Percentiles rank a stretch among this genome's conserved stretches.
These are phyloP conservation scores for Quercus ilex DNA, from an alignment of 306 rosid genomes.

Conservation along the genomic window DNA sequence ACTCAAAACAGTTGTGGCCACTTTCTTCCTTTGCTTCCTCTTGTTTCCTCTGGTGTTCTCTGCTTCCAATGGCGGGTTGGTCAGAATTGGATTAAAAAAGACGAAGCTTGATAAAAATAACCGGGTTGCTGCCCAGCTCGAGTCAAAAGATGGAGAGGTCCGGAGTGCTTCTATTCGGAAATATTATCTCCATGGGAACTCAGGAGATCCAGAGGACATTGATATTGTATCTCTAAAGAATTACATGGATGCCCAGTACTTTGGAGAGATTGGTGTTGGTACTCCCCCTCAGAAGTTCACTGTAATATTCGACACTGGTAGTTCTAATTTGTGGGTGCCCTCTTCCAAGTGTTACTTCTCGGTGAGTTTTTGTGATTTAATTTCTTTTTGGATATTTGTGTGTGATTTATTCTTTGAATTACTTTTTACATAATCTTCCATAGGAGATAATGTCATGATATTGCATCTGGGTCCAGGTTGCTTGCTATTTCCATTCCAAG, in stretches of 20 bases:
- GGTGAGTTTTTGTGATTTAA: conserved; percentile 36
- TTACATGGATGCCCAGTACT: conserved; percentile 89
- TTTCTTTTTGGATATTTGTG: background rate
- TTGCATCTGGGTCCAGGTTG: conserved; percentile 34
- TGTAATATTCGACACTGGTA: conserved; percentile 85
- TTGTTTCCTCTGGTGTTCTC: conserved; percentile 43
- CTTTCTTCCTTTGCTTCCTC: conserved; percentile 38
- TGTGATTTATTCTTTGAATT: background rate
- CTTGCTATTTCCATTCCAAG: conserved; percentile 54
- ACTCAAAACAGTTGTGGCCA: conserved; percentile 9
- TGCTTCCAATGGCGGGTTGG: conserved; percentile 41
- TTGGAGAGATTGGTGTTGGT: conserved; percentile 86
- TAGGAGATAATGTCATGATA: background rate
- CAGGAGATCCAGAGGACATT: conserved; percentile 34
- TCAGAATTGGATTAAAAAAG: conserved; percentile 52
- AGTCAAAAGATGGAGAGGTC: conserved; percentile 38
- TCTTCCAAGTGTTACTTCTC: conserved; percentile 77
- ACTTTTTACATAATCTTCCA: background rate
- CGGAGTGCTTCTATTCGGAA: conserved; percentile 18
- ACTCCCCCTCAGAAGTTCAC: conserved; percentile 78
- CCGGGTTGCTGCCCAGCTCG: conserved; percentile 44
- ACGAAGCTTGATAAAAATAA: conserved; percentile 41
- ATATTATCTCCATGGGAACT: conserved; percentile 23
- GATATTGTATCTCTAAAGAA: conserved; percentile 69
- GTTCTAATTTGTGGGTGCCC: conserved; percentile 88